Evolutionary conservation across 345 rosid species (phyloP).

Genomic region (Laguncularia racemosa): DNA sequence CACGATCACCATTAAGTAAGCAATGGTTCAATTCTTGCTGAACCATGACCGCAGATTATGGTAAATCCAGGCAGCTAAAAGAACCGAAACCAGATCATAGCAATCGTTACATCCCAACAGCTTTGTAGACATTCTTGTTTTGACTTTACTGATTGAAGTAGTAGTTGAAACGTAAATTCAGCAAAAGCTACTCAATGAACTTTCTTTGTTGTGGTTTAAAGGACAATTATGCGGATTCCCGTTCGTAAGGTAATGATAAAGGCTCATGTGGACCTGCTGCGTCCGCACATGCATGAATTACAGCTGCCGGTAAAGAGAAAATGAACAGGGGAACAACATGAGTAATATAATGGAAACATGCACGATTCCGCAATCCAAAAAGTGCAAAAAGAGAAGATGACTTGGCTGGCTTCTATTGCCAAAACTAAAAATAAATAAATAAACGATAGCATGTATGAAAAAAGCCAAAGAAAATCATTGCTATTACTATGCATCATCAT

Average conservation of each 20-base stretch:
- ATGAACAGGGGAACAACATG: slow-evolving; percentile 1
- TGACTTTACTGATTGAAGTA: no score
- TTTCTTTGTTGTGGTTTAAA: no score
- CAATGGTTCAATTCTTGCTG: no score
- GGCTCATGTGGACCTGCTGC: background rate
- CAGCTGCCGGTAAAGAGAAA: slow-evolving; percentile 4
- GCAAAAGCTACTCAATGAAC: no score
- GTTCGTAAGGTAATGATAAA: background rate
- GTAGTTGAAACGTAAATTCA: no score
- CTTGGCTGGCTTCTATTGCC: slow-evolving; percentile 5
- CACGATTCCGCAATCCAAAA: background rate
- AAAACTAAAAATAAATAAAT: background rate
- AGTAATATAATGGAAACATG: background rate
- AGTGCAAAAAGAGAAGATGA: background rate
- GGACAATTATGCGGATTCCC: no score
- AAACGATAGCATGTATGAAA: background rate
- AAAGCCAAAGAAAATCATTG: slow-evolving; percentile 1
- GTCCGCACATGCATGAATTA: slow-evolving; percentile 7
- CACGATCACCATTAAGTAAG: no score
- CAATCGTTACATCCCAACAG: no score
- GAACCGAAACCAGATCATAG: no score
- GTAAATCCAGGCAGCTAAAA: no score
- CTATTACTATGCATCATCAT: slow-evolving; percentile 5
- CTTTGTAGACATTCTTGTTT: no score
- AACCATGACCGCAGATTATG: no score